Evolutionary conservation across 768 basidiomycete species (phyloP).

Genomic region (Dentipellis fragilis): DNA sequence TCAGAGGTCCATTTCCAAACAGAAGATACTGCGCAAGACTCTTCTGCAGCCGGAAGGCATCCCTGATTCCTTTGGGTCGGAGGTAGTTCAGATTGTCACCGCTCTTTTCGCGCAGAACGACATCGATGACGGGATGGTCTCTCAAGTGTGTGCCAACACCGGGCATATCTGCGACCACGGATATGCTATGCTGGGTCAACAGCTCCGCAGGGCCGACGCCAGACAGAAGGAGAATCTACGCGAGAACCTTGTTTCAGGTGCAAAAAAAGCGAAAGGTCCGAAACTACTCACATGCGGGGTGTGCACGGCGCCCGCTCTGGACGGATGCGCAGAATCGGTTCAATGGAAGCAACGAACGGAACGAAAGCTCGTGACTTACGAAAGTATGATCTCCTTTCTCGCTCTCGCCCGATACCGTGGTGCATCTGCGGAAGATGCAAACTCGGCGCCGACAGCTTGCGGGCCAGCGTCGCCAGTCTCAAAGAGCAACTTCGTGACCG

Average conservation of each 20-base stretch:
- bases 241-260: background rate
- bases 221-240: slow-evolving; percentile 57
- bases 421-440: slow-evolving; percentile 27
- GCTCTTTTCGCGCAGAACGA: slow-evolving; percentile 42
- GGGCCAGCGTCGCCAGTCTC: slow-evolving; percentile 22
- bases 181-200: slow-evolving; percentile 41
- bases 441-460: slow-evolving; percentile 55
- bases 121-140: slow-evolving; percentile 53
- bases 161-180: slow-evolving; percentile 51
- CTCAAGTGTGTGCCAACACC: slow-evolving; percentile 66
- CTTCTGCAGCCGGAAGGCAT: background rate
- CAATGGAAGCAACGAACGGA: background rate
- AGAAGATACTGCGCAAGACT: slow-evolving; percentile 29
- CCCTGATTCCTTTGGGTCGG: slow-evolving; percentile 1
- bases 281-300: slow-evolving; percentile 38
- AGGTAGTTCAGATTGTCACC: slow-evolving; percentile 33
- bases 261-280: background rate
- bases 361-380: slow-evolving; percentile 29
- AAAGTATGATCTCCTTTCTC: slow-evolving; percentile 49
- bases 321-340: background rate
- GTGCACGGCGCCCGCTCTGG: slow-evolving; percentile 53
- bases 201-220: slow-evolving; percentile 64
- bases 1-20: slow-evolving; percentile 37
- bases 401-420: slow-evolving; percentile 36
- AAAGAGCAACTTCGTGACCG: slow-evolving; percentile 50